Percentiles rank a stretch among this genome's conserved stretches.
These are phyloP conservation scores for Cucurbita maxima DNA, from an alignment of 306 rosid genomes.

Conservation along the genomic window DNA sequence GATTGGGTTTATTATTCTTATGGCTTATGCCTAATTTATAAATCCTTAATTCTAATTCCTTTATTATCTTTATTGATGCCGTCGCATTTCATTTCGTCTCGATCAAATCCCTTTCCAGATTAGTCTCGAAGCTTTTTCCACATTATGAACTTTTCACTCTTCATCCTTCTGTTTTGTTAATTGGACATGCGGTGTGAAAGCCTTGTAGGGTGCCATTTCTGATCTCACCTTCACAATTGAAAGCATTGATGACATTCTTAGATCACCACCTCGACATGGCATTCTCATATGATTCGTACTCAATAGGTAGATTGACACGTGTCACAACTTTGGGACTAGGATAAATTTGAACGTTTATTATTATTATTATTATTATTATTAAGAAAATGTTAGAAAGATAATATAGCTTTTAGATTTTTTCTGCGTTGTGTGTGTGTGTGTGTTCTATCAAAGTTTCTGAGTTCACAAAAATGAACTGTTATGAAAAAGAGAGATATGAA, in stretches of 20 bases:
- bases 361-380: background rate
- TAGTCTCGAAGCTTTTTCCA: background rate
- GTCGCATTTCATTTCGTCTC: background rate
- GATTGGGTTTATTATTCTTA: background rate
- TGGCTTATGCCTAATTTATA: background rate
- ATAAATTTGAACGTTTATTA: background rate
- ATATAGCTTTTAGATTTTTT: background rate
- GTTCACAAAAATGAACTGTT: background rate
- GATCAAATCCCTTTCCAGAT: background rate
- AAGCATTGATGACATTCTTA: background rate
- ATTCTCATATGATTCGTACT: background rate
- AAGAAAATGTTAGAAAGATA: background rate
- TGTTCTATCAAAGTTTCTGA: background rate
- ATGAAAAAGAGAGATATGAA: background rate
- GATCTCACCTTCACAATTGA: background rate
- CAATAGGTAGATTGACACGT: background rate
- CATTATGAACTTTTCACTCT: background rate
- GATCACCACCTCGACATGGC: background rate
- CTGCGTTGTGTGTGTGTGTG: background rate
- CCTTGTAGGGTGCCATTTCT: no score
- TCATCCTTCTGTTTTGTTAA: background rate
- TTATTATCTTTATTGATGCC: no score
- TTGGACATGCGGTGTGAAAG: no score
- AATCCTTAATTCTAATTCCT: background rate
- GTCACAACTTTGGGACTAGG: background rate